These are phyloP conservation scores for Blakeslea trispora DNA, from an alignment of 371 early-diverging fungal species.

Conservation along the genomic window DNA sequence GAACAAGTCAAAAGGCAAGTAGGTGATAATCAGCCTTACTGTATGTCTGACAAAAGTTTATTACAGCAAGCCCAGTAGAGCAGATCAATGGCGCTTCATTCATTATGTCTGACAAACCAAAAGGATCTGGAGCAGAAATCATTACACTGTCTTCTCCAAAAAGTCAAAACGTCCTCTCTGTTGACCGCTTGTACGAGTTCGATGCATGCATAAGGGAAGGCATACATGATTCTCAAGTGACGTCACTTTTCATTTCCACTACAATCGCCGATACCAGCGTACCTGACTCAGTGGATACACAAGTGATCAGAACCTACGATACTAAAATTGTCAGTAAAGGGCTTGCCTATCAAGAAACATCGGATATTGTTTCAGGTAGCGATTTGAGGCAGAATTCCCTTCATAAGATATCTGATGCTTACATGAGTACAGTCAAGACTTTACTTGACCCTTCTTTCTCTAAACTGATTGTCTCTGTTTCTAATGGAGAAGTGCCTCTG, in stretches of 20 bases:
- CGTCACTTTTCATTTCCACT: constrained; percentile 30
- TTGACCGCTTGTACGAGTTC: constrained; percentile 26
- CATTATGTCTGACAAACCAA: constrained; percentile 21
- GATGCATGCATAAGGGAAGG: constrained; percentile 13
- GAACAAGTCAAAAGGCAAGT: constrained; percentile 46
- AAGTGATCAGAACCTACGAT: constrained; percentile 26
- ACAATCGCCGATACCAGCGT: constrained; percentile 22
- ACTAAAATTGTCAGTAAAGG: constrained; percentile 33
- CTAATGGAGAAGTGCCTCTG: constrained; percentile 48
- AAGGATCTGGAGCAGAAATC: constrained; percentile 22
- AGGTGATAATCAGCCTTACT: not conserved
- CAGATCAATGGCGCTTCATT: constrained; percentile 22
- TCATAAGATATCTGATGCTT: constrained; percentile 18
- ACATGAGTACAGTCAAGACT: not conserved
- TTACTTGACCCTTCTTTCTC: not conserved
- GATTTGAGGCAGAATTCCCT: constrained; percentile 16
- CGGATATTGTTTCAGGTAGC: constrained; percentile 8
- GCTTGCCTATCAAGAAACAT: constrained; percentile 38
- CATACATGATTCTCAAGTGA: constrained; percentile 16
- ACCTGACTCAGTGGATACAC: constrained; percentile 1
- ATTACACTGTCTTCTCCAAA: constrained; percentile 39
- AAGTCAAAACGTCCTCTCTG: constrained; percentile 31
- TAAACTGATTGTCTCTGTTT: constrained; percentile 39
- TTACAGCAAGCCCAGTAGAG: constrained; percentile 16
- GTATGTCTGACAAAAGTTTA: not conserved